Evolutionary conservation across 2,329 filamentous ascomycete species (phyloP), one percentile per base, ranked within the genome.

Genomic region (Keithomyces neogunnii): DNA sequence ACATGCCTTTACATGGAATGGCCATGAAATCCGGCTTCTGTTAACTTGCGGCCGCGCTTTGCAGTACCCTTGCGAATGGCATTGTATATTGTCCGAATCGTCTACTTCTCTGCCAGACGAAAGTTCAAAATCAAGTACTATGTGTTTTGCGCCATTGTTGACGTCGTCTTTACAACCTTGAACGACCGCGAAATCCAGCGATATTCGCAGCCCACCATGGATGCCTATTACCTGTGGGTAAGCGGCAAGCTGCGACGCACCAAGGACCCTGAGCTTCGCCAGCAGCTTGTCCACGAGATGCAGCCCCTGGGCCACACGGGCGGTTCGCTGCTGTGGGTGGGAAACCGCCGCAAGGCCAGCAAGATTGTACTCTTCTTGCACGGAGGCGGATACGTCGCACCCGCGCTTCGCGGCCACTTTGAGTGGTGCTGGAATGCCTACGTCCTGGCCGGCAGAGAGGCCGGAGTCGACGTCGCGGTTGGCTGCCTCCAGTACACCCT

Each of bases 401-500:
- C 63, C 4, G 45, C 56, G 9, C 39, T 48, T 3, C 36, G 45
- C 6, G 63, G 59, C 5, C 63, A 66, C 45, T 51, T 62, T 29
- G 55, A 62, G n/a, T 60, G 55, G 55, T 58, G 59, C 48, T 63
- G 62, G 61, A 59, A 62, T 19, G 40, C 59, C 19, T 64, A 57
- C 48, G 48, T 66, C 28, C 45, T 54, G 48, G 44, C 54, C 2
- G 56, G 59, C 8, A 28, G 49, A 28, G 56, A 59, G 45, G 48
- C 51, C 10, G 59, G 55, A 29, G 51, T 53, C 9, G 61, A 65
- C 52, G 56, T 61, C 3, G 60, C 63, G 8, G 66, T 70, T 3
- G 65, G 61, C 1, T 50, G 69, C 8, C 52, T 71, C 49, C 62
- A 66, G 55, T 70, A 70, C 53, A 61, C 66, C 6, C 62, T 69